Percentiles rank a stretch among this genome's conserved stretches.
Evolutionary conservation across 2,329 filamentous ascomycete genomes (phyloP).

Genomic region (Phyllosticta paracitricarpa): DNA sequence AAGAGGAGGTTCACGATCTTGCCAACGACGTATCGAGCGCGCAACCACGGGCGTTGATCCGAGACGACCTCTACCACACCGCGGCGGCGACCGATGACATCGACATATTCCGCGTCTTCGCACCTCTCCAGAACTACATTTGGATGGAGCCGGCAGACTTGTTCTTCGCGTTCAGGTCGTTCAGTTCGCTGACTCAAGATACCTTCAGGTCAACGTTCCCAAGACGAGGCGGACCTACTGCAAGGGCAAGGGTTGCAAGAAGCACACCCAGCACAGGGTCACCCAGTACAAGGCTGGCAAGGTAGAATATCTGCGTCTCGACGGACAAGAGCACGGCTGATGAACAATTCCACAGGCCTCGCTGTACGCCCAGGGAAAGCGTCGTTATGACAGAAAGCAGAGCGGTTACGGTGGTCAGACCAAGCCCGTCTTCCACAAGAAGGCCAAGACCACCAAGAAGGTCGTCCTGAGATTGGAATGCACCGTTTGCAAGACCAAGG

Average conservation of each 20-base stretch:
- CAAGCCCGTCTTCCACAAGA: constrained; percentile 99
- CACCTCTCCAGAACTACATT: neutral
- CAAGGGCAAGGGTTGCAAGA: constrained; percentile 87
- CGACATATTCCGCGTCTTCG: neutral
- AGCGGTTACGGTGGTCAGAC: constrained; percentile 99
- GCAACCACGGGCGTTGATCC: neutral
- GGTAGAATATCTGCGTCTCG: constrained; percentile 38
- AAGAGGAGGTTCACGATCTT: neutral
- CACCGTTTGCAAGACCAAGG: constrained; percentile 96
- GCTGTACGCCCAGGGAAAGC: constrained; percentile 96
- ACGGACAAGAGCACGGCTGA: constrained; percentile 2
- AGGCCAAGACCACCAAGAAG: constrained; percentile 99
- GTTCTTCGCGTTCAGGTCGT: neutral
- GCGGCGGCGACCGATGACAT: neutral
- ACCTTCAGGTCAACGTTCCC: constrained; percentile 80
- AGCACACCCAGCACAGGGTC: constrained; percentile 73
- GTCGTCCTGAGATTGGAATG: constrained; percentile 97
- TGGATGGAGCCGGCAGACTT: too few relatives aligned
- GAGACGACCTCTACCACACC: neutral
- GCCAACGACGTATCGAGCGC: neutral
- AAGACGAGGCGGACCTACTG: constrained; percentile 97
- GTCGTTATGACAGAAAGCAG: constrained; percentile 90
- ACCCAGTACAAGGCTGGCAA: constrained; percentile 97
- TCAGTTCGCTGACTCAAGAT: neutral
- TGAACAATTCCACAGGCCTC: constrained; percentile 51